phyloP scores from a whole-genome alignment of 176 grass and related monocot genomes.

The Poa pratensis region DNA sequence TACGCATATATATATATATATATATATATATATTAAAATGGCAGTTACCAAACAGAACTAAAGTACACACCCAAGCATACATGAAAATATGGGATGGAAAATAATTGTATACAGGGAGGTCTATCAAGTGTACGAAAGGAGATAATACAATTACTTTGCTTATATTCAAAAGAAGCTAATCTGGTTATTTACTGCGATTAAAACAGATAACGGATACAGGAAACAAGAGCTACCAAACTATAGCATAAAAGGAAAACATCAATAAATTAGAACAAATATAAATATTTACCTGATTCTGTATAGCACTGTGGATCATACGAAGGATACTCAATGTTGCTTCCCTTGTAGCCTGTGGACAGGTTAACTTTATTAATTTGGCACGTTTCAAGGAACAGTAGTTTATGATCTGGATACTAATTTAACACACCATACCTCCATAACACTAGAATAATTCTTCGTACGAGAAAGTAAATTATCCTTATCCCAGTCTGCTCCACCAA shows the following conservation, averaged over 20 bases:
- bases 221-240: neutral
- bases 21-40: too few species aligned
- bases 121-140: neutral
- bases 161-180: neutral
- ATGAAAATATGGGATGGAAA: neutral
- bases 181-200: too few species aligned
- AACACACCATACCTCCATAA: neutral
- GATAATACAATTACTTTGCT: neutral
- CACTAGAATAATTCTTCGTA: neutral
- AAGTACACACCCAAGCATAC: neutral
- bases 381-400: neutral
- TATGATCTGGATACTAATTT: neutral
- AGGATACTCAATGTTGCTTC: neutral
- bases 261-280: neutral
- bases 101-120: neutral
- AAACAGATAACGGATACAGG: neutral
- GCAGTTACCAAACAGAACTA: neutral
- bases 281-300: neutral
- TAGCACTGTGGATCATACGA: too few species aligned
- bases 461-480: neutral
- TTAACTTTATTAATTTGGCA: slow-evolving; percentile 4
- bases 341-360: neutral
- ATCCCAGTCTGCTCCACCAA: slow-evolving; percentile 2
- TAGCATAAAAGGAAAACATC: neutral
- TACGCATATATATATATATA: too few species aligned